These are phyloP conservation scores for Gaultheria prostrata DNA, from an alignment of 148 eudicot genomes.

Conservation along the genomic window DNA sequence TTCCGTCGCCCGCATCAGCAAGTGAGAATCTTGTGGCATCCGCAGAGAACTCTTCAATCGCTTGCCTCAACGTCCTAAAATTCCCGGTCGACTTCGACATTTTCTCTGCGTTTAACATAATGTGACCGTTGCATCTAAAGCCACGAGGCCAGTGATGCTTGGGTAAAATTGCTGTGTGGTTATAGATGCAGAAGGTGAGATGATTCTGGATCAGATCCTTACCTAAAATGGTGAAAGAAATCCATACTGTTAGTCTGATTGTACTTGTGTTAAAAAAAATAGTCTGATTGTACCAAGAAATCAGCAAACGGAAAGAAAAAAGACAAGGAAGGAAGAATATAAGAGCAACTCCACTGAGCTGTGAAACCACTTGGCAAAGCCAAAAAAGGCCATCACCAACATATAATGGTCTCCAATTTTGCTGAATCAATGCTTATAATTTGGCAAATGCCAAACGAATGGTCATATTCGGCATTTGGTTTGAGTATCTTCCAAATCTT, in stretches of 20 bases:
- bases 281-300: neutral
- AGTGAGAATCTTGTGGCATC: slow-evolving; percentile 84
- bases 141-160: slow-evolving; percentile 85
- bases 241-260: neutral
- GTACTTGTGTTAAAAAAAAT: too few relatives aligned
- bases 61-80: slow-evolving; percentile 70
- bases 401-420: neutral
- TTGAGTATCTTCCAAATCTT: neutral
- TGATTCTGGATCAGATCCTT: slow-evolving; percentile 96
- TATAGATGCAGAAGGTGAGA: slow-evolving; percentile 81
- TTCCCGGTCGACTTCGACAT: slow-evolving; percentile 98
- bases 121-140: slow-evolving; percentile 90
- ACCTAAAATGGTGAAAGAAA: slow-evolving; percentile 42
- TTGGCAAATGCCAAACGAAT: neutral
- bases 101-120: slow-evolving; percentile 84
- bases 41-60: slow-evolving; percentile 83
- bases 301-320: neutral
- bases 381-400: neutral
- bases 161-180: slow-evolving; percentile 77
- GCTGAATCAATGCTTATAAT: neutral
- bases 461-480: neutral
- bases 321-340: neutral
- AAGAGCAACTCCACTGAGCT: neutral
- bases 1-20: slow-evolving; percentile 96
- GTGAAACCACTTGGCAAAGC: neutral